Evolutionary conservation across 192 early-diverging fungal genomes (phyloP).

Genomic region (Podila verticillata): DNA sequence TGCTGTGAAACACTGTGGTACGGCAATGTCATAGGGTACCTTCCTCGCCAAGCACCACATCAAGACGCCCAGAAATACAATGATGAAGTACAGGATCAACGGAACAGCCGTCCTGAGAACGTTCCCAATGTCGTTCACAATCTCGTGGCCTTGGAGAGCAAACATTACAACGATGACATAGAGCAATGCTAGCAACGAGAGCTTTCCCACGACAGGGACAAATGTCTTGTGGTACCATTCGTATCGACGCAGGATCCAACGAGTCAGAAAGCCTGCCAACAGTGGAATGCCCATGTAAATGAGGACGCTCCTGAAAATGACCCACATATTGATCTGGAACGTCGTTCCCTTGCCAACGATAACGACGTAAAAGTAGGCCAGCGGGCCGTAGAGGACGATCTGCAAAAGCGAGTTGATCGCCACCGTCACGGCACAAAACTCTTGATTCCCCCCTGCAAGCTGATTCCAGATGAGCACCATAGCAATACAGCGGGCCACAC

Average conservation of each 20-base stretch:
- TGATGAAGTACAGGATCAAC: conserved; percentile 69
- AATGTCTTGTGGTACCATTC: conserved; percentile 68
- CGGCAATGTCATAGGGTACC: conserved; percentile 56
- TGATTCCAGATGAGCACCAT: conserved; percentile 86
- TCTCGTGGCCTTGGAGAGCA: conserved; percentile 66
- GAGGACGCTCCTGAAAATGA: conserved; percentile 61
- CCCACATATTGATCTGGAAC: conserved; percentile 64
- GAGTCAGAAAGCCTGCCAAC: conserved; percentile 65
- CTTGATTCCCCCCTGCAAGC: conserved; percentile 69
- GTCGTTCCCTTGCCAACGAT: conserved; percentile 54
- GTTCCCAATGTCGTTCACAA: conserved; percentile 68
- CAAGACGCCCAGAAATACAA: conserved; percentile 63
- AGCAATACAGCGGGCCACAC: conserved; percentile 69
- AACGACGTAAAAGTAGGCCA: conserved; percentile 66
- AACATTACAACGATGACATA: conserved; percentile 82
- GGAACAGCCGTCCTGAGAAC: conserved; percentile 70
- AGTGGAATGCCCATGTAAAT: conserved; percentile 78
- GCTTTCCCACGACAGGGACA: conserved; percentile 63
- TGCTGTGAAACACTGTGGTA: conserved; percentile 73
- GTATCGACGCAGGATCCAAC: conserved; percentile 45
- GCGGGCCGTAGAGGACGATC: conserved; percentile 68
- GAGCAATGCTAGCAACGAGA: conserved; percentile 66
- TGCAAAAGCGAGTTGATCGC: conserved; percentile 77
- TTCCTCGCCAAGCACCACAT: conserved; percentile 44
- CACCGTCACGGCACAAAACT: conserved; percentile 76